Base-by-base conservation (phyloP, 352 stramenopile genomes). In the Phytopythium boreale region DNA sequence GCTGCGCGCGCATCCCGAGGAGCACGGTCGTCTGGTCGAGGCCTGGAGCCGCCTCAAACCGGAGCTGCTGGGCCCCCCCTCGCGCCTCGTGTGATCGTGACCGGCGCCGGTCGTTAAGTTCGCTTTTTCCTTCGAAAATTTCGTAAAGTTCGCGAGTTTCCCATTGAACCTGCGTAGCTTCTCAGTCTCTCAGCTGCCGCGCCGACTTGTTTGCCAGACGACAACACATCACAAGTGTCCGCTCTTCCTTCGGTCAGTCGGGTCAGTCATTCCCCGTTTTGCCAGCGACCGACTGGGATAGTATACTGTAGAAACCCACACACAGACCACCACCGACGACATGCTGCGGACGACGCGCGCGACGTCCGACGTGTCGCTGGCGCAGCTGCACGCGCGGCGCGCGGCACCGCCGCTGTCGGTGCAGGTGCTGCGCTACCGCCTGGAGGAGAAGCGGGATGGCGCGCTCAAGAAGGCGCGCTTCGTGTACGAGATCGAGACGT, bases 401-500 rank as follows among this genome's bases (percentile, higher is more conserved):
- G 53, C 41, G 4, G 22, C 44, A 14, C 59, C 66, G 27, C 70
- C 78, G 41, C 66, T 89, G 12, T 68, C 79, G 1, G 82, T 87
- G 50, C 82, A 86, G 34, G 78, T 90, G 20, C 52, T 90, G 52
- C 70, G 79, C 50, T 88, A 87, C 47, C 80, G 70, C 41, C 62
- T 76, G 7, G 79, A 88, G 62, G 72, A 77, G 68, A 90, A 90
- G 60, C 46, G 46, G n/a, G 62, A 79, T 34, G 51, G 58, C 20
- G 27, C 57, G 37, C 67, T 88, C 62, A 86, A 84, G 67, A 90
- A 84, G 70, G 78, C 67, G 41, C 79, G 77, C 50, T 90, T 90
- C 46, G 80, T 90, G 67, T 90, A 89, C 71, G 77, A 88, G 64
- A 84, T 90, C 63, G 82, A 90, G 74, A 83, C 82, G 56, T 90